Conservation (phyloP, 2,329 filamentous ascomycete genomes). For the Penicillium sp. region DNA sequence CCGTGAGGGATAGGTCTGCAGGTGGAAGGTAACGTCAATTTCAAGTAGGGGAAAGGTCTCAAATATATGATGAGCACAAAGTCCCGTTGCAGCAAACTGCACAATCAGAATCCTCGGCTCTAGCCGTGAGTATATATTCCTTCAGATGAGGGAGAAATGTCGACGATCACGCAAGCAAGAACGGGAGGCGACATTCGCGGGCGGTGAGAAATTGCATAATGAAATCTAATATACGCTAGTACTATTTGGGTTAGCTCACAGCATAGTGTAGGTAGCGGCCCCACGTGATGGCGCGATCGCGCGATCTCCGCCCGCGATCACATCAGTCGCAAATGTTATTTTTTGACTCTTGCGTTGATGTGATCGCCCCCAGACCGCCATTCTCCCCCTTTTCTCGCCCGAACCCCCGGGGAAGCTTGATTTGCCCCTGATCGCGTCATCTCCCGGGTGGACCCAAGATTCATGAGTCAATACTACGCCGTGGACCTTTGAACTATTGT, state of each 20-base stretch:
- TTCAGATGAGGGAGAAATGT: constrained; percentile 10
- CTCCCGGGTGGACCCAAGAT: background rate
- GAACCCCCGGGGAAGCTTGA: background rate
- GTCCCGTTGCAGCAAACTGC: constrained; percentile 1
- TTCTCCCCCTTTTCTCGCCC: background rate
- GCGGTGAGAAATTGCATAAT: constrained; percentile 17
- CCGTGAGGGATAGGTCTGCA: background rate
- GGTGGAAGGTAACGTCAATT: background rate
- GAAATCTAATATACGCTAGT: constrained; percentile 3
- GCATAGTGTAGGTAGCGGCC: background rate
- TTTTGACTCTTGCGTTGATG: background rate
- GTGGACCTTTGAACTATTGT: background rate
- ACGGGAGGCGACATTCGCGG: constrained; percentile 7
- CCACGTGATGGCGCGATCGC: constrained; percentile 24
- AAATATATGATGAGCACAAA: background rate
- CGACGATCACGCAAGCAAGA: constrained; percentile 17
- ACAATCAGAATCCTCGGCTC: constrained; percentile 7
- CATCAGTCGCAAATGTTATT: constrained; percentile 1
- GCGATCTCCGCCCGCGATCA: constrained; percentile 17
- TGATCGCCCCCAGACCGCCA: constrained; percentile 4
- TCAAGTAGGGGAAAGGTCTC: background rate
- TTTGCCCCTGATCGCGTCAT: background rate
- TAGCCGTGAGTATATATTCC: background rate
- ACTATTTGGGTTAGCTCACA: background rate
- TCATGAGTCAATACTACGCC: background rate